These are phyloP conservation scores for Tulasnella calospora DNA, from an alignment of 768 basidiomycete species.

Conservation along the genomic window DNA sequence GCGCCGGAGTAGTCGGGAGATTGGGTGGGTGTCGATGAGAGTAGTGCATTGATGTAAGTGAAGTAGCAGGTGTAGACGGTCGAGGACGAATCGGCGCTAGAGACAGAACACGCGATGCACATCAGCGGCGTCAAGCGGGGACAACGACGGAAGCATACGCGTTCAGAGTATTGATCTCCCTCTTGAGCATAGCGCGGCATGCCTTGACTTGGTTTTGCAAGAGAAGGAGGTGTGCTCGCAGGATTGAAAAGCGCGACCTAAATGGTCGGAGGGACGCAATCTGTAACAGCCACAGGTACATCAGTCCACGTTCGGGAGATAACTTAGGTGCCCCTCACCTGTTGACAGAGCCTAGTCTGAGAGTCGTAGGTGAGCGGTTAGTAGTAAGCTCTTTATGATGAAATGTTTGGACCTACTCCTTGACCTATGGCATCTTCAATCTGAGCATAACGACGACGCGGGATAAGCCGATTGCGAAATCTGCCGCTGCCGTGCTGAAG, in stretches of 20 bases:
- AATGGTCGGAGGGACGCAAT: conserved; percentile 61
- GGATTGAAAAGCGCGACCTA: conserved; percentile 53
- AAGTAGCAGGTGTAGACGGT: conserved; percentile 50
- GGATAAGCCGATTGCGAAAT: not conserved
- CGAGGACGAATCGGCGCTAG: conserved; percentile 46
- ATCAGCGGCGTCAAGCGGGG: not conserved
- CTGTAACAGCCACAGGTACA: not conserved
- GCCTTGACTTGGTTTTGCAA: conserved; percentile 53
- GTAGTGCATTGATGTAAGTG: conserved; percentile 37
- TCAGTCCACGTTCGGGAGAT: not conserved
- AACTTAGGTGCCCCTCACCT: not conserved
- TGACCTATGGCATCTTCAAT: conserved; percentile 62
- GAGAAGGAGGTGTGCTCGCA: conserved; percentile 58
- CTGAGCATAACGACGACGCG: conserved; percentile 33
- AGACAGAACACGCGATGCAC: not conserved
- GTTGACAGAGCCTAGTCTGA: conserved; percentile 7
- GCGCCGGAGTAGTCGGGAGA: conserved; percentile 27
- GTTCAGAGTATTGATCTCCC: conserved; percentile 46
- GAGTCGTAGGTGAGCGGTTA: not conserved
- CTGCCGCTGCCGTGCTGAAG: conserved; percentile 32
- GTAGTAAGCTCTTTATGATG: conserved; percentile 39
- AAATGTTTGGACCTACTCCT: conserved; percentile 45
- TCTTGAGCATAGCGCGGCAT: conserved; percentile 55
- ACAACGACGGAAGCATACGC: not conserved
- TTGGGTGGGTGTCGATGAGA: conserved; percentile 16